phyloP scores from a whole-genome alignment of 257 asterid genomes.

The Nemophila menziesii region DNA sequence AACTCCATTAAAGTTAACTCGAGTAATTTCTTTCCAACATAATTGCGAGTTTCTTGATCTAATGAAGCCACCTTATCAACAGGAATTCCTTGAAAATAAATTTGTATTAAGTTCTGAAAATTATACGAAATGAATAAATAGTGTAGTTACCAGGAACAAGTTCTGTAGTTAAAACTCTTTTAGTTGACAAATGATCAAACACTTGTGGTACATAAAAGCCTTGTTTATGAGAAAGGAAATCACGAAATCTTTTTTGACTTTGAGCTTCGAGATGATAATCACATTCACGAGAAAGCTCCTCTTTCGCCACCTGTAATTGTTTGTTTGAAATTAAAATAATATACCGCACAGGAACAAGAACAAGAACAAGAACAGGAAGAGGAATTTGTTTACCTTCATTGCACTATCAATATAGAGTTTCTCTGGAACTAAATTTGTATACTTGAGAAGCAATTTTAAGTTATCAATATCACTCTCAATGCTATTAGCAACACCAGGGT shows the following conservation, averaged over 20 bases:
- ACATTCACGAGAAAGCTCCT: constrained; percentile 91
- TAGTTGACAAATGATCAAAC: constrained; percentile 65
- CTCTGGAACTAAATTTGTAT: constrained; percentile 83
- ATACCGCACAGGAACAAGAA: background rate
- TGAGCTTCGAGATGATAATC: constrained; percentile 75
- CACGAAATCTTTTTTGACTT: constrained; percentile 67
- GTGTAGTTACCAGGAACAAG: constrained; percentile 67
- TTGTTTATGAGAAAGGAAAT: constrained; percentile 32
- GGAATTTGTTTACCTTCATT: constrained; percentile 51
- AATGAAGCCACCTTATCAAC: constrained; percentile 74
- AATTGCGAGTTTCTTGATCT: constrained; percentile 71
- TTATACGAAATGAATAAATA: constrained; percentile 4
- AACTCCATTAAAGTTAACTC: constrained; percentile 81
- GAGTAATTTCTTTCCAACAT: constrained; percentile 74
- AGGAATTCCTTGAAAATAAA: constrained; percentile 54
- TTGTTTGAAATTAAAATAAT: background rate
- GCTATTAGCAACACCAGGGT: constrained; percentile 98
- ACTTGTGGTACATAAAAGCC: constrained; percentile 84
- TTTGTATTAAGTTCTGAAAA: background rate
- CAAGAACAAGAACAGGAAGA: background rate
- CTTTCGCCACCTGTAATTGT: constrained; percentile 75
- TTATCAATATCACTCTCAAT: constrained; percentile 95
- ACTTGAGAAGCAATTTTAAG: constrained; percentile 63
- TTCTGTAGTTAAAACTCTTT: constrained; percentile 79
- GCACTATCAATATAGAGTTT: constrained; percentile 75